Conservation (phyloP, 2,329 filamentous ascomycete species). For the Curvularia sp. region DNA sequence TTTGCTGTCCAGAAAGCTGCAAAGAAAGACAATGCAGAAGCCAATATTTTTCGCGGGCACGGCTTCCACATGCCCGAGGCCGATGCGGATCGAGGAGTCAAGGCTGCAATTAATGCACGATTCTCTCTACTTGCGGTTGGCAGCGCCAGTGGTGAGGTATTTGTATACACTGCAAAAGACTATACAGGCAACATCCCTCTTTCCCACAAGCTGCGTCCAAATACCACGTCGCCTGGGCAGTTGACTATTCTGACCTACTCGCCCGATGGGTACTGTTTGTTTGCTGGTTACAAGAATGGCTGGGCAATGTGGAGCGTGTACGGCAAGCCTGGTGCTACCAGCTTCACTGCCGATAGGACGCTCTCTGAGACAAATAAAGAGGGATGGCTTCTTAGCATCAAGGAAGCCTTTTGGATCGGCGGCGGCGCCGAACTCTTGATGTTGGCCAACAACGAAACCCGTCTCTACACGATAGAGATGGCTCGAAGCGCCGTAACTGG, state of each 20-base stretch:
- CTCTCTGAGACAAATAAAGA: slow-evolving; percentile 74
- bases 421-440: slow-evolving; percentile 87
- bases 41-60: slow-evolving; percentile 83
- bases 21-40: slow-evolving; percentile 55
- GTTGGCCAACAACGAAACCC: slow-evolving; percentile 72
- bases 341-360: slow-evolving; percentile 73
- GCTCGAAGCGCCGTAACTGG: slow-evolving; percentile 91
- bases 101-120: slow-evolving; percentile 86
- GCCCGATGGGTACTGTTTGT: slow-evolving; percentile 94
- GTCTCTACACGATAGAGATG: slow-evolving; percentile 88
- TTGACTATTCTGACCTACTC: slow-evolving; percentile 84
- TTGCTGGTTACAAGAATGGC: slow-evolving; percentile 88
- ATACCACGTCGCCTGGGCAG: slow-evolving; percentile 73
- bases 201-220: slow-evolving; percentile 77
- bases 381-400: slow-evolving; percentile 81
- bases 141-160: slow-evolving; percentile 77
- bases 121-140: slow-evolving; percentile 93
- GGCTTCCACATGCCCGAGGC: slow-evolving; percentile 81
- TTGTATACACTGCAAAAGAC: slow-evolving; percentile 91
- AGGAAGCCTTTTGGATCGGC: slow-evolving; percentile 82
- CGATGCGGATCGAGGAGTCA: slow-evolving; percentile 67
- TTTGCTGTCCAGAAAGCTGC: slow-evolving; percentile 82
- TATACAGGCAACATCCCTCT: slow-evolving; percentile 90
- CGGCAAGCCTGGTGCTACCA: slow-evolving; percentile 85
- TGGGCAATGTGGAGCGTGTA: slow-evolving; percentile 99